phyloP scores from a whole-genome alignment of 306 rosid genomes.

The Corylus avellana region DNA sequence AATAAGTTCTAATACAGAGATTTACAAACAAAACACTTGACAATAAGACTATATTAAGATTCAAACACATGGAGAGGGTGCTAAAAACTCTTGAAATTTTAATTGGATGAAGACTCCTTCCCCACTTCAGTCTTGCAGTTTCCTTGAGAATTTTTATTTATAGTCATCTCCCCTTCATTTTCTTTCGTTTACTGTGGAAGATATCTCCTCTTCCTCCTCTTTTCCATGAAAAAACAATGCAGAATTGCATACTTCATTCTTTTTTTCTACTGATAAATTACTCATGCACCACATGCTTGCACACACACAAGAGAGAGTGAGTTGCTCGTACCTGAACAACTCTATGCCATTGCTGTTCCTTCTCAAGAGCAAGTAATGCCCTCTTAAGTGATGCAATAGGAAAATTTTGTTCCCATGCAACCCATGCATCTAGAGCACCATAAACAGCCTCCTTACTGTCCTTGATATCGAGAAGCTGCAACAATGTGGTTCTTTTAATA shows the following conservation, averaged over 20 bases:
- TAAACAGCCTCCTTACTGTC: slow-evolving; percentile 80
- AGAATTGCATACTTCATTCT: background rate
- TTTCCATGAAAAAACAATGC: background rate
- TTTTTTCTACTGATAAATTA: background rate
- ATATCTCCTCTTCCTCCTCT: background rate
- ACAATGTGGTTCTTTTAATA: slow-evolving; percentile 26
- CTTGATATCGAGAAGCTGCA: slow-evolving; percentile 73
- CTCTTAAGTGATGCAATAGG: slow-evolving; percentile 65
- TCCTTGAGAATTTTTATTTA: background rate
- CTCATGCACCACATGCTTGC: background rate
- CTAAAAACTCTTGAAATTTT: background rate
- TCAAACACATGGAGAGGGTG: background rate
- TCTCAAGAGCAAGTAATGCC: slow-evolving; percentile 64
- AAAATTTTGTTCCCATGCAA: slow-evolving; percentile 84
- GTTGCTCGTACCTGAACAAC: slow-evolving; percentile 63
- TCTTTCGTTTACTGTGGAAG: background rate
- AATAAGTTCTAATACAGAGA: background rate
- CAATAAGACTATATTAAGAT: background rate
- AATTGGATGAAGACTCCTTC: background rate
- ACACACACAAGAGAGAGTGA: background rate
- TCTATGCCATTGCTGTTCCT: slow-evolving; percentile 90
- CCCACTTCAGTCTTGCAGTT: background rate
- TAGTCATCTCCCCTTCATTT: background rate
- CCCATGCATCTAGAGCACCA: slow-evolving; percentile 92
- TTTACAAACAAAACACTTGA: background rate